Base-by-base conservation (phyloP, 768 basidiomycete species). In the Mycena rosella region DNA sequence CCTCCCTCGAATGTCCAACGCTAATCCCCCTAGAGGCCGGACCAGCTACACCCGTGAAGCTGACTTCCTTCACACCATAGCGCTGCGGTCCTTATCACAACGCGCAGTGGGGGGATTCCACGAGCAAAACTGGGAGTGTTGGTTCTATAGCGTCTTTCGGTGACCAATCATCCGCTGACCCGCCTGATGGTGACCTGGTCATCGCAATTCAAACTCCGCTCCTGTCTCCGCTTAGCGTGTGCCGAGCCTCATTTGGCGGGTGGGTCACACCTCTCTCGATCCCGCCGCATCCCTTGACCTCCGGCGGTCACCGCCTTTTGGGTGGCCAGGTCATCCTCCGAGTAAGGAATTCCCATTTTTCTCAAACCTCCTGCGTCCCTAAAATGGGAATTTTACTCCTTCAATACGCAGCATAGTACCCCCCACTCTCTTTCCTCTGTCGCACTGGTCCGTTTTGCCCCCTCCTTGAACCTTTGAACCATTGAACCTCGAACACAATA, bases 291-390 rank as follows among this genome's bases (percentile, higher is more conserved):
- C 32, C 30, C 38, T 27, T 17, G 34, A 36, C n/a, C n/a, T n/a
- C 15, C 34, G 34, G 8, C 49, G 24, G 54, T 56, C 54, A 56
- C 54, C 38, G 38, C 26, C 36, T 42, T 56, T 42, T 56, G 38
- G 17, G 38, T 56, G 54, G 54, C 38, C 15, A n/a, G 54, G 54
- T 56, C 54, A 56, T 36, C 15, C 14, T 55, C 53, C 53, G 32
- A 15, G 5, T 38, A 36, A 22, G 36, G 53, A 36, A 55, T 36
- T 34, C 34, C 32, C 15, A 36, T 11, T 4, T 24, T 26, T n/a
- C n/a, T 38, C 53, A 55, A 55, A 55, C 53, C 53, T 55, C 34
- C 53, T 11, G 53, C 53, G 15, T 24, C 34, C 53, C 53, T 22
- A 10, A 55, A 22, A 36, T 11, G 53, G 53, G 17, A 38, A 55